Evolutionary conservation across 495 filamentous ascomycete species (phyloP).

Genomic region (Penicillium tannophilum): DNA sequence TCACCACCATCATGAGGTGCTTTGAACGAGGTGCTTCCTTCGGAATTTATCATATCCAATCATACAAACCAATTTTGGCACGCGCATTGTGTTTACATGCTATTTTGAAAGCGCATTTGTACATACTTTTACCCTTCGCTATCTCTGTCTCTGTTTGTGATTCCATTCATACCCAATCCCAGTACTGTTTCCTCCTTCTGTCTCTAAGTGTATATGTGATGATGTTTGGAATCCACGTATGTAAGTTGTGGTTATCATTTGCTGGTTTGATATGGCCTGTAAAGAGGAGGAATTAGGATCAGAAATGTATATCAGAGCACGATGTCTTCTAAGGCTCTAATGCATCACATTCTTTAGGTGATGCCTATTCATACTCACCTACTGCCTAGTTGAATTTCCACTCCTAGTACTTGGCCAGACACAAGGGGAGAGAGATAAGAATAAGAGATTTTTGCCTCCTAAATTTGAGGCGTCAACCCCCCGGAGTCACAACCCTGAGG

Average conservation of each 20-base stretch:
- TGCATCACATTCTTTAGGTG: no score
- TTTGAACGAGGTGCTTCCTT: neutral
- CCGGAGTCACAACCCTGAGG: no score
- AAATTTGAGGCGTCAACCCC: no score
- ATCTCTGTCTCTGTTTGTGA: neutral
- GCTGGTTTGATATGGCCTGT: no score
- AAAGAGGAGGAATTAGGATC: no score
- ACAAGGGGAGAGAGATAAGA: no score
- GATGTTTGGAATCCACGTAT: neutral
- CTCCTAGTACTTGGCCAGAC: no score
- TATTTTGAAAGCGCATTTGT: constrained; percentile 7
- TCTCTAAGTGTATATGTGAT: neutral
- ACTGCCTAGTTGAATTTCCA: no score
- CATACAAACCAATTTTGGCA: neutral
- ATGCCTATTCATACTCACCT: no score
- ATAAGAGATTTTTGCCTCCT: no score
- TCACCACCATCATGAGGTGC: constrained; percentile 2
- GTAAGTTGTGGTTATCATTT: neutral
- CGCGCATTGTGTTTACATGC: neutral
- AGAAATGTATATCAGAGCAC: no score
- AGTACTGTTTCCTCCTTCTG: neutral
- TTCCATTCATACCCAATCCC: constrained; percentile 7
- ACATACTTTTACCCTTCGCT: neutral
- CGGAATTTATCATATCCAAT: neutral
- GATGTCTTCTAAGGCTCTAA: no score